Conservation (phyloP, 192 early-diverging fungal species). For the Jimgerdemannia lactiflua region DNA sequence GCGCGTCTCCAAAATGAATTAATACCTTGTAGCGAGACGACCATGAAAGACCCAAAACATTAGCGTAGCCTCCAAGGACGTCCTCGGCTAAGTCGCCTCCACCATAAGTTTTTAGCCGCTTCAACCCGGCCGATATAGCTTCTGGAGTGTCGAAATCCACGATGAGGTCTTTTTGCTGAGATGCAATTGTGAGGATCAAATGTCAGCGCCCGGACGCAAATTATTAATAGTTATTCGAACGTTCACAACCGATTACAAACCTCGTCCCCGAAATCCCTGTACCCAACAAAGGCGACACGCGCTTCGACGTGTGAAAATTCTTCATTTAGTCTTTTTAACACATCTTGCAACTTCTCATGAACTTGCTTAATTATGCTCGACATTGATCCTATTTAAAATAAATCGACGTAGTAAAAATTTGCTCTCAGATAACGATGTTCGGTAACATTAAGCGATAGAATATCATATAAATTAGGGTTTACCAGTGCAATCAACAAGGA, state of each 20-base stretch:
- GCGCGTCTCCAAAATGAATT: background rate
- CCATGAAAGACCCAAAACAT: background rate
- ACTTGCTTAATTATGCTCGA: background rate
- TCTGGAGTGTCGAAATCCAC: background rate
- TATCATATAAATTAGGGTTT: background rate
- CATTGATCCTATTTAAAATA: background rate
- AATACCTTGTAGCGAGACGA: background rate
- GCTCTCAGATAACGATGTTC: background rate
- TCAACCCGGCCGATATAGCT: background rate
- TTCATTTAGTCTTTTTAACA: background rate
- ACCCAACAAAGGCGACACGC: background rate
- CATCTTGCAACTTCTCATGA: background rate
- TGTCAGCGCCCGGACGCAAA: too few relatives aligned
- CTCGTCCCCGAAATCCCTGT: background rate
- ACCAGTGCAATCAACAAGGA: background rate
- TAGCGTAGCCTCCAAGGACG: background rate
- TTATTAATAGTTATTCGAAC: background rate
- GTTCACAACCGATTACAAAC: background rate
- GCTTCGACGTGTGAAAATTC: background rate
- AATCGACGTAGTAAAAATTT: background rate
- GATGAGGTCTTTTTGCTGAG: background rate
- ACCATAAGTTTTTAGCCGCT: background rate
- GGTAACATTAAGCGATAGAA: background rate
- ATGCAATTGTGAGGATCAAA: too few relatives aligned
- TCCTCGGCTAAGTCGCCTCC: background rate